Conservation (phyloP, 352 stramenopile genomes). For the Pythium brassicae region DNA sequence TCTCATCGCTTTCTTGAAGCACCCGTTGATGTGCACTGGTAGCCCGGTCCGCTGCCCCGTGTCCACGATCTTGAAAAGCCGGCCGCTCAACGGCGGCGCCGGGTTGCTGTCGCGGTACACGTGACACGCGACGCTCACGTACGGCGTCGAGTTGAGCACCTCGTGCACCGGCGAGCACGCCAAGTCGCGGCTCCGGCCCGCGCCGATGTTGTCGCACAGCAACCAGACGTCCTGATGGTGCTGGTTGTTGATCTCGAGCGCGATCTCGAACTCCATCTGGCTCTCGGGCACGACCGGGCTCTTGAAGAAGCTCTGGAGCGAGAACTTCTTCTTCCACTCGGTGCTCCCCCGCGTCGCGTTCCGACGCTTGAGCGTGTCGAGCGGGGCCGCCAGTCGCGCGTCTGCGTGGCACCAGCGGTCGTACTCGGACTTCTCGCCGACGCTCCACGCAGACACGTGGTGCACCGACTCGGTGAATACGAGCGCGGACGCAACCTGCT, state of each 20-base stretch:
- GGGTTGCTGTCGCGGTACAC: conserved; percentile 45
- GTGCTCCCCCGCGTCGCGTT: conserved; percentile 43
- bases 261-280: conserved; percentile 61
- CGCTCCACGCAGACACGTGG: conserved; percentile 54
- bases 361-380: conserved; percentile 35
- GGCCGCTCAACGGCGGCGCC: conserved; percentile 37
- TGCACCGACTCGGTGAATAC: conserved; percentile 69
- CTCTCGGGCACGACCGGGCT: conserved; percentile 49
- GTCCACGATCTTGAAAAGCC: conserved; percentile 55
- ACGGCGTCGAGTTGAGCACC: conserved; percentile 54
- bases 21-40: conserved; percentile 71
- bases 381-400: conserved; percentile 29
- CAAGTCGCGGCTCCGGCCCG: conserved; percentile 63
- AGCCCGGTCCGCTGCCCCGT: conserved; percentile 43
- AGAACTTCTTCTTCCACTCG: conserved; percentile 81
- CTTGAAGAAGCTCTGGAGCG: conserved; percentile 76
- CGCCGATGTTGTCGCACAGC: conserved; percentile 60
- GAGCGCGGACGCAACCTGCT: conserved; percentile 45
- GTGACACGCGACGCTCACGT: conserved; percentile 61
- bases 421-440: conserved; percentile 67
- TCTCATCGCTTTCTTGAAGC: conserved; percentile 62
- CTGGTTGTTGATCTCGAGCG: conserved; percentile 56
- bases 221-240: conserved; percentile 53
- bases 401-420: conserved; percentile 49
- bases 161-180: conserved; percentile 56